Evolutionary conservation across 306 rosid genomes (phyloP).

Genomic region (Fagus sylvatica): DNA sequence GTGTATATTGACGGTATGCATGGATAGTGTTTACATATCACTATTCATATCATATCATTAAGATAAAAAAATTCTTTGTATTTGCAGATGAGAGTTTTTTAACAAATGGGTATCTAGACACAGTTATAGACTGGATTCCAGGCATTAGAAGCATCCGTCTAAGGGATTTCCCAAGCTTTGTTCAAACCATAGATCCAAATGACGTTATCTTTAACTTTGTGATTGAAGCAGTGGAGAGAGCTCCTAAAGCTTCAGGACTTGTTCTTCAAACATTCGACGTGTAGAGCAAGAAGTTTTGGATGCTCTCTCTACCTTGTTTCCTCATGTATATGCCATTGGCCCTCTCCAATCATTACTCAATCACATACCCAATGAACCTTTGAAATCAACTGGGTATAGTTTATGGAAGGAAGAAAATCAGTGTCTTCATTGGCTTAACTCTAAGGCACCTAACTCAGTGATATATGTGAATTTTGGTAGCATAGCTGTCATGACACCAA

Average conservation of each 20-base stretch:
- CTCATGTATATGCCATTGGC: not conserved
- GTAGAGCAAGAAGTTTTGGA: conserved; percentile 7
- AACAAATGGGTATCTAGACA: conserved; percentile 12
- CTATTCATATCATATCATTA: not conserved
- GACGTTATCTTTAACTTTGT: not conserved
- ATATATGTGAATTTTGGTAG: conserved; percentile 6
- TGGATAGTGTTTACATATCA: too few relatives aligned
- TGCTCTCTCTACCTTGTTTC: conserved; percentile 3
- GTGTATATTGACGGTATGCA: too few relatives aligned
- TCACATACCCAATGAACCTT: not conserved
- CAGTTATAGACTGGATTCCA: conserved; percentile 14
- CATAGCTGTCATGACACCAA: too few relatives aligned
- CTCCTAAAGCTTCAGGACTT: not conserved
- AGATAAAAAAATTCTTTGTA: not conserved
- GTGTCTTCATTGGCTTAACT: conserved; percentile 13
- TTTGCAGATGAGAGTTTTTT: conserved; percentile 12
- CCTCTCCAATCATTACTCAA: not conserved
- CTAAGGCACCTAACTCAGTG: not conserved
- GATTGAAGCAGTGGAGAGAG: not conserved
- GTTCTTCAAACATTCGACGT: conserved; percentile 9
- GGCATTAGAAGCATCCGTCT: not conserved
- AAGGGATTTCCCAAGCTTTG: not conserved
- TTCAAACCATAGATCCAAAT: not conserved
- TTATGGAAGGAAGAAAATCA: conserved; percentile 9
- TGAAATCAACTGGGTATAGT: not conserved